Evolutionary conservation across 1,139 yeast species (phyloP).

Genomic region (Taphrina communis): DNA sequence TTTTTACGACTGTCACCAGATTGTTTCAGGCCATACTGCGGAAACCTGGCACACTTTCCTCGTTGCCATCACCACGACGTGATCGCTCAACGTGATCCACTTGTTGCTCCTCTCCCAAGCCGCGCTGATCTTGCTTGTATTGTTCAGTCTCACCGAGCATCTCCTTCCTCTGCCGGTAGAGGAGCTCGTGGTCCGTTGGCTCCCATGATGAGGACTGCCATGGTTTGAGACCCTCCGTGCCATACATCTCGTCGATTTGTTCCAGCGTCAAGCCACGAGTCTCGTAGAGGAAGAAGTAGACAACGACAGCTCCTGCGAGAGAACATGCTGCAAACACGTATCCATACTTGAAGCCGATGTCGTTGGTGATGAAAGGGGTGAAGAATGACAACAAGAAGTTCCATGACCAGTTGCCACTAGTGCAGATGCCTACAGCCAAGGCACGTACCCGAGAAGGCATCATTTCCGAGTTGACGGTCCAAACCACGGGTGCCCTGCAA

Average conservation of each 20-base stretch:
- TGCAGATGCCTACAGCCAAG: constrained; percentile 76
- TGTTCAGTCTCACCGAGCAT: constrained; percentile 25
- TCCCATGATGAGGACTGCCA: constrained; percentile 44
- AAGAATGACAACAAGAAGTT: constrained; percentile 78
- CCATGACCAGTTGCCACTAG: constrained; percentile 74
- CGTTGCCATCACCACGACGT: constrained; percentile 20
- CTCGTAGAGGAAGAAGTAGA: constrained; percentile 71
- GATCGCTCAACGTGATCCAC: constrained; percentile 23
- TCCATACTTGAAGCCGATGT: constrained; percentile 71
- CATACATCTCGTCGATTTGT: constrained; percentile 53
- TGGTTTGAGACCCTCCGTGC: constrained; percentile 43
- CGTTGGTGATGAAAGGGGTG: constrained; percentile 72
- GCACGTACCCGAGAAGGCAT: constrained; percentile 81
- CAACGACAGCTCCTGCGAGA: constrained; percentile 62
- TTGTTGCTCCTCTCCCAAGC: constrained; percentile 16
- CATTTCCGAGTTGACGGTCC: constrained; percentile 77
- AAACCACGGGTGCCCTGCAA: constrained; percentile 69
- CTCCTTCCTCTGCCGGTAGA: constrained; percentile 13
- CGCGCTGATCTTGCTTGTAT: constrained; percentile 19
- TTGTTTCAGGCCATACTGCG: constrained; percentile 9
- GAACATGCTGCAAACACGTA: constrained; percentile 76
- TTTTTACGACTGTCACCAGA: background rate
- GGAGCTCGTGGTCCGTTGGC: constrained; percentile 26
- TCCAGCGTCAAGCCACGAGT: constrained; percentile 77
- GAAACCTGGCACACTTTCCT: constrained; percentile 23